Base-by-base conservation (phyloP, 768 basidiomycete species). In the Amanita pseudoporphyria region DNA sequence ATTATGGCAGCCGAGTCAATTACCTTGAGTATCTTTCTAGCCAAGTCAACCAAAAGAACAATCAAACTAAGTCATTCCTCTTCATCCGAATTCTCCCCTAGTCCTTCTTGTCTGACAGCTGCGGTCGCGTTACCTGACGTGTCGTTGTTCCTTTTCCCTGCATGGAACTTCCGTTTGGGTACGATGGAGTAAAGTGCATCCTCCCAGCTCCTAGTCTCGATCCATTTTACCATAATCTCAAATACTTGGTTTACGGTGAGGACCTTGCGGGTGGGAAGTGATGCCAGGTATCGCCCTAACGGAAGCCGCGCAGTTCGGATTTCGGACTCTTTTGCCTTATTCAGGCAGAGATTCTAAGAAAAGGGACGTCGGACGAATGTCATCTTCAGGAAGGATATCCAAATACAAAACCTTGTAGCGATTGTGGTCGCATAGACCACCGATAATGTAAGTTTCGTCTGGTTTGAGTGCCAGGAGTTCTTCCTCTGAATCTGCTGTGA, bases 161-260 rank as follows among this genome's bases (percentile, higher is more conserved):
- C 60, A 39, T 80, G 74, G 57, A 95, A 91, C 65, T 99, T 99
- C 47, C 96, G 76, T 59, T 82, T 84, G 0, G 96, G 96, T 47
- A 99, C 87, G 45, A 95, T 88, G n/a, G 78, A 72, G 60, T 87
- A 79, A 46, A 99, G 76, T 0, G 96, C 89, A 49, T 79, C 65
- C 60, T 87, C 81, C 96, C 96, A 99, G 57, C 85, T 75, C 53
- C 78, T 74, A 12, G 76, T 81, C 60, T 90, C 87, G n/a, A 85
- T 76, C 87, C 91, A 98, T 56, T 83, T 80, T 16, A 93, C 65
- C 49, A 99, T 71, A 56, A 98, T 96, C 64, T 95, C 91, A 61
- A 94, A 88, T 22, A 87, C 85, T 67, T 97, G 96, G 65, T 99
- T 98, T 47, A 99, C 93, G 1, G 96, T 99, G 54, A 99, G 72